Conservation (phyloP, 345 rosid species). For the Stellera chamaejasme region DNA sequence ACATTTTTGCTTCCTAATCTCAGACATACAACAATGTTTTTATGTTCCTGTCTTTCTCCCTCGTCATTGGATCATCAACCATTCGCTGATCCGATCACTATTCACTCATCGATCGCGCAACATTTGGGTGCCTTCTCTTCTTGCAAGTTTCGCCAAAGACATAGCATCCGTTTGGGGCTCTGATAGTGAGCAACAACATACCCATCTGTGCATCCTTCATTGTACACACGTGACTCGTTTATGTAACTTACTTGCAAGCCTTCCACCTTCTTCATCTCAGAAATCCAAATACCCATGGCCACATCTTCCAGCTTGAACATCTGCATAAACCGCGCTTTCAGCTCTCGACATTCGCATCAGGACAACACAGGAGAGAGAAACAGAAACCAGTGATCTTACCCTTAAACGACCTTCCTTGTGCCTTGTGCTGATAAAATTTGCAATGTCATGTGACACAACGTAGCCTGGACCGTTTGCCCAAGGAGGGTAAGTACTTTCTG, state of each 20-base stretch:
- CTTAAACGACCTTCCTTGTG: conserved; percentile 46
- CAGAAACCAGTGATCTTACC: conserved; percentile 26
- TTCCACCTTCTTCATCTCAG: conserved; percentile 42
- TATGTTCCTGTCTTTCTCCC: too few relatives aligned
- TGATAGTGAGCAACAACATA: conserved; percentile 92
- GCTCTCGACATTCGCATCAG: too few relatives aligned
- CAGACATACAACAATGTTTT: too few relatives aligned
- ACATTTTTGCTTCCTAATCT: too few relatives aligned
- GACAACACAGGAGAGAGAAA: too few relatives aligned
- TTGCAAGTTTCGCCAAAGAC: conserved; percentile 85
- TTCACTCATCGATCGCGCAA: conserved; percentile 41
- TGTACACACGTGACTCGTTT: conserved; percentile 53
- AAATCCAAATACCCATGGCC: conserved; percentile 97
- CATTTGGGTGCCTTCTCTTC: conserved; percentile 57
- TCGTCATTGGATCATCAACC: too few relatives aligned
- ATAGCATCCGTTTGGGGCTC: conserved; percentile 77
- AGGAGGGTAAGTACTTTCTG: conserved; percentile 68
- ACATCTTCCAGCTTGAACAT: conserved; percentile 99
- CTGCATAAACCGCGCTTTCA: conserved; percentile 22
- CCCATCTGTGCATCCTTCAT: conserved; percentile 81
- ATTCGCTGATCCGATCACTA: too few relatives aligned
- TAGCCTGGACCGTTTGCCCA: conserved; percentile 99
- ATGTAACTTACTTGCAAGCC: conserved; percentile 59
- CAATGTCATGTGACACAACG: conserved; percentile 73
- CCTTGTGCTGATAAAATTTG: conserved; percentile 48